Base-by-base conservation (phyloP, 208 protist genomes). In the Crithidia sp. region DNA sequence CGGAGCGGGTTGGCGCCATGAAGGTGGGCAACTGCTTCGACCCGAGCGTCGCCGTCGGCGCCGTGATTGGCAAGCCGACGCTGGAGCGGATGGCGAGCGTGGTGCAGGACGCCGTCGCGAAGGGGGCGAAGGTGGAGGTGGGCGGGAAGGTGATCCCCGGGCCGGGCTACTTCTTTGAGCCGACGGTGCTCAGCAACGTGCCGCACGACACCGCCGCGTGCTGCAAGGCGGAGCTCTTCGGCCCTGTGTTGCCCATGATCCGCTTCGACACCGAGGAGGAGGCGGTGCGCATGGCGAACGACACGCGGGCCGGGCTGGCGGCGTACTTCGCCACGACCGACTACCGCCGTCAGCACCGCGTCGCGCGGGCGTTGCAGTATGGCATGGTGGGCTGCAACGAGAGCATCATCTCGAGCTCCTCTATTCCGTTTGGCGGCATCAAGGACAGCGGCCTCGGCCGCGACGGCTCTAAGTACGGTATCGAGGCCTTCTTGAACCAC, bases 351-450 rank as follows among this genome's bases (percentile, higher is more conserved):
- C 86, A 95, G 67, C 75, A 83, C 54, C 81, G 82, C 57, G 79
- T 96, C 12, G 50, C 79, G 17, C 80, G 81, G 37, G 79, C 82
- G 43, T 79, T 97, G 40, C 79, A 86, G 13, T 90, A 87, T 68
- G 96, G 96, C 60, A 94, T 97, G 86, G 81, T 96, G 17, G 94
- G 91, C 43, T 76, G 95, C 40, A 96, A 97, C 75, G 91, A 94
- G 71, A 76, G 67, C 36, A 74, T 65, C 54, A 60, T 93, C 39
- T 91, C 91, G 16, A 76, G 65, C 13, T 82, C 92, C 10, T 67
- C 54, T 49, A 80, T 86, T 0, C 96, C 96, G 39, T 98, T 97
- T 71, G 96, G 96, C 50, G 96, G 94, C 5, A 67, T 95, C 36
- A 98, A 98, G 79, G 88, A 95, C 39, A 92, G 84, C 68, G 96